Percentiles rank a stretch among this genome's conserved stretches.
Conservation (phyloP, 2,329 filamentous ascomycete genomes). For the Fusarium buxicola region DNA sequence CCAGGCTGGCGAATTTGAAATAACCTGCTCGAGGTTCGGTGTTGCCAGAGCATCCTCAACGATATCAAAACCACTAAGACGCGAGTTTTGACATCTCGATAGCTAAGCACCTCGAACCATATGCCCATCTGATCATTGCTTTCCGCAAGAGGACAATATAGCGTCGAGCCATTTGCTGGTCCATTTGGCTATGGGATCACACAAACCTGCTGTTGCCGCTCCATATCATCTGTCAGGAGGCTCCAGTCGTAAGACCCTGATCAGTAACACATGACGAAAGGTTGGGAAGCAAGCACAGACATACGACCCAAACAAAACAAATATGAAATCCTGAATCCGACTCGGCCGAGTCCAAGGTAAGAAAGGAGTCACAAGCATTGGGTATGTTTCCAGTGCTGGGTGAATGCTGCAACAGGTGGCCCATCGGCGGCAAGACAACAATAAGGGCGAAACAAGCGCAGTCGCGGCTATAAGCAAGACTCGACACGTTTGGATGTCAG, state of each 20-base stretch:
- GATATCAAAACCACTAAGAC: neutral
- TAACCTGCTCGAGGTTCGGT: neutral
- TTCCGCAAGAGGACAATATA: neutral
- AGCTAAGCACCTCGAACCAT: neutral
- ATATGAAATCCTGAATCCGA: constrained; percentile 12
- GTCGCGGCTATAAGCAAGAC: constrained; percentile 20
- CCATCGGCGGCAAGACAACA: constrained; percentile 21
- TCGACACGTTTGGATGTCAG: constrained; percentile 15
- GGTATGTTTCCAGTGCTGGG: constrained; percentile 21
- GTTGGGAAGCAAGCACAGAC: neutral
- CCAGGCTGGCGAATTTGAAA: neutral
- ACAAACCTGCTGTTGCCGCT: constrained; percentile 16
- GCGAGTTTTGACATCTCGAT: neutral
- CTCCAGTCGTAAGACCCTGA: constrained; percentile 16
- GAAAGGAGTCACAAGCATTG: constrained; percentile 1
- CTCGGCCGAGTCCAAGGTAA: constrained; percentile 24
- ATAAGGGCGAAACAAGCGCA: constrained; percentile 41
- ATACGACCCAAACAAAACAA: constrained; percentile 3
- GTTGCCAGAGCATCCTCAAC: too few relatives aligned
- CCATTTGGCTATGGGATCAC: constrained; percentile 15
- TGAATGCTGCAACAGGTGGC: constrained; percentile 4
- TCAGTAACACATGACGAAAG: constrained; percentile 20
- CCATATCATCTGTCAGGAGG: constrained; percentile 10
- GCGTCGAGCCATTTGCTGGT: neutral
- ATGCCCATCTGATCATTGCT: neutral